phyloP scores from a whole-genome alignment of 2,329 filamentous ascomycete genomes.

The Chaetomiaceae sp. region DNA sequence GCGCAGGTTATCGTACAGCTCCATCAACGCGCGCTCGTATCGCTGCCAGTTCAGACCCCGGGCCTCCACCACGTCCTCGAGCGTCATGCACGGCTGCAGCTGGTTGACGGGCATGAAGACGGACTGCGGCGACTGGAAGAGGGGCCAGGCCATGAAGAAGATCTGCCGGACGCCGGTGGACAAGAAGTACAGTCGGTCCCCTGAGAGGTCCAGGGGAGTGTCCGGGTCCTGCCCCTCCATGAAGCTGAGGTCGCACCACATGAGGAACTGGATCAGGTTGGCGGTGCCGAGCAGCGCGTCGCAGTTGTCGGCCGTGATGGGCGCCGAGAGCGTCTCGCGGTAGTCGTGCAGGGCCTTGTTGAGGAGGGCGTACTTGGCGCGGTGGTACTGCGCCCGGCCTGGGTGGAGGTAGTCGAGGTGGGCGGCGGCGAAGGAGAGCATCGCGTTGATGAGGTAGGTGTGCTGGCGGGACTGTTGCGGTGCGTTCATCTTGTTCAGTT shows the following conservation, averaged over 20 bases:
- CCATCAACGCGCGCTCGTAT: conserved; percentile 22
- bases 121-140: conserved; percentile 21
- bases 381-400: conserved; percentile 18
- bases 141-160: conserved; percentile 25
- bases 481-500: background rate
- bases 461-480: conserved; percentile 20
- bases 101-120: conserved; percentile 19
- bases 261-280: conserved; percentile 31
- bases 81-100: conserved; percentile 22
- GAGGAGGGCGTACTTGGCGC: conserved; percentile 24
- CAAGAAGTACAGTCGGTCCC: conserved; percentile 30
- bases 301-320: conserved; percentile 26
- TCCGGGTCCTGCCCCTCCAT: conserved; percentile 19
- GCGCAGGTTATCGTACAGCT: conserved; percentile 24
- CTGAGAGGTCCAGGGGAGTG: conserved; percentile 22
- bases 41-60: conserved; percentile 19
- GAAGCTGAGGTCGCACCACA: conserved; percentile 29
- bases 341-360: conserved; percentile 26
- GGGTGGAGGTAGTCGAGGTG: conserved; percentile 19
- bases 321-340: conserved; percentile 22
- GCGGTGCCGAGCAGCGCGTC: conserved; percentile 27
- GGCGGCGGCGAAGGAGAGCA: conserved; percentile 21
- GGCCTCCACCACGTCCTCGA: conserved; percentile 20
- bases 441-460: conserved; percentile 27
- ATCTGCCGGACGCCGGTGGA: conserved; percentile 29